Conservation (phyloP, 2,329 filamentous ascomycete genomes). For the Sclerotinia spermophila region DNA sequence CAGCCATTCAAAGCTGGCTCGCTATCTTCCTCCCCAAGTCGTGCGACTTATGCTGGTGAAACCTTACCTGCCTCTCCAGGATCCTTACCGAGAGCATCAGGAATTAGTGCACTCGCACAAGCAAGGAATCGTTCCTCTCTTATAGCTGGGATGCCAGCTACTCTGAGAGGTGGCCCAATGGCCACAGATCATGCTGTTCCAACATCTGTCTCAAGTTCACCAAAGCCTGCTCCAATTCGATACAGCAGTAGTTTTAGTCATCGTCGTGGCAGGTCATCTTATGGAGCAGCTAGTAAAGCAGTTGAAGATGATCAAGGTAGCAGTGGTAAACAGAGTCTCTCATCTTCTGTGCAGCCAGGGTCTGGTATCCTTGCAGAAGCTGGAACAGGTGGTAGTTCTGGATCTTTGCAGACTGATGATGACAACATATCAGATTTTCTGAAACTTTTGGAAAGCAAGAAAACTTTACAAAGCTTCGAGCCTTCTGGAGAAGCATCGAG, state of each 20-base stretch:
- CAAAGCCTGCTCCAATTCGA: slow-evolving; percentile 70
- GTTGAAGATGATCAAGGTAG: slow-evolving; percentile 71
- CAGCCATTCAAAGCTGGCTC: slow-evolving; percentile 96
- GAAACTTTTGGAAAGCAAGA: slow-evolving; percentile 81
- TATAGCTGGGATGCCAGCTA: slow-evolving; percentile 71
- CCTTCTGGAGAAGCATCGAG: slow-evolving; percentile 64
- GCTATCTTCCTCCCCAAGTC: slow-evolving; percentile 79
- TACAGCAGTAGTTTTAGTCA: slow-evolving; percentile 96
- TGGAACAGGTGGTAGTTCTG: slow-evolving; percentile 61
- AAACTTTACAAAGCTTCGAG: slow-evolving; percentile 79
- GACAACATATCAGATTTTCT: slow-evolving; percentile 93
- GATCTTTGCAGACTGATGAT: slow-evolving; percentile 71
- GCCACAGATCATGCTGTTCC: slow-evolving; percentile 59
- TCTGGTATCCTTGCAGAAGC: slow-evolving; percentile 75
- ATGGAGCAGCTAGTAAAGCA: slow-evolving; percentile 63
- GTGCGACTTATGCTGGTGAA: slow-evolving; percentile 33
- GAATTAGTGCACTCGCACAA: slow-evolving; percentile 50
- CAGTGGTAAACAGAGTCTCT: slow-evolving; percentile 77
- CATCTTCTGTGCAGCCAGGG: slow-evolving; percentile 66
- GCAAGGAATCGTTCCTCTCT: slow-evolving; percentile 68
- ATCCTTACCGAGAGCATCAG: slow-evolving; percentile 48
- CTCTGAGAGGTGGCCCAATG: slow-evolving; percentile 62
- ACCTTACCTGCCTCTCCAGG: slow-evolving; percentile 51
- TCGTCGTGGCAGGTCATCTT: slow-evolving; percentile 72
- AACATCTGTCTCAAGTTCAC: slow-evolving; percentile 69